phyloP scores from a whole-genome alignment of 495 filamentous ascomycete species.

The Lasiosphaeria ovina region DNA sequence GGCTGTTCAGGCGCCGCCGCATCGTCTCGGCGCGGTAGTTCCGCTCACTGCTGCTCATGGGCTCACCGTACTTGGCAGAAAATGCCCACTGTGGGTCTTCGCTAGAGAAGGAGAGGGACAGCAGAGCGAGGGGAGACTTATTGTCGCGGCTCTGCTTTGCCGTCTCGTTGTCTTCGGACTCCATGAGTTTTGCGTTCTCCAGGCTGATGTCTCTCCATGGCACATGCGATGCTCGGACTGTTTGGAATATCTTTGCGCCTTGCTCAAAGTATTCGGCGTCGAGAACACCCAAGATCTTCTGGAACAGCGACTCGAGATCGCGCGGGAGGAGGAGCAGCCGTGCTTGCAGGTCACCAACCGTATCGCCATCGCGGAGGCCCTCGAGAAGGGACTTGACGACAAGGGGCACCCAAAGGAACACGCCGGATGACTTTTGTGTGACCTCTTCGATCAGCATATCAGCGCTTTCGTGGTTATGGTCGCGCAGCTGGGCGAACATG shows the following conservation, averaged over 20 bases:
- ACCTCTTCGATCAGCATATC: background rate
- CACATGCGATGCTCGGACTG: background rate
- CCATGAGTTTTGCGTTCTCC: too few relatives aligned
- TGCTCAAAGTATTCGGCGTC: slow-evolving; percentile 3
- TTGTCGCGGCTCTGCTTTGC: too few relatives aligned
- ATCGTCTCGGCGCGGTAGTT: background rate
- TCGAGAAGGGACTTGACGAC: background rate
- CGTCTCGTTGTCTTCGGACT: too few relatives aligned
- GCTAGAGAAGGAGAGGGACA: background rate
- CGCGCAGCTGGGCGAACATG: background rate
- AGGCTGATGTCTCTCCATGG: too few relatives aligned
- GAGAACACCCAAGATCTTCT: background rate
- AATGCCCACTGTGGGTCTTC: too few relatives aligned
- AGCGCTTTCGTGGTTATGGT: background rate
- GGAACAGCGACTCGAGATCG: background rate
- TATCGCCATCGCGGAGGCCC: background rate
- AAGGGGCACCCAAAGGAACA: slow-evolving; percentile 3
- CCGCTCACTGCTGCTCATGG: too few relatives aligned
- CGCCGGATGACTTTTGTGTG: background rate
- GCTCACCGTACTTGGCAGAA: too few relatives aligned
- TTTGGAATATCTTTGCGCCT: background rate
- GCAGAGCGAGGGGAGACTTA: background rate
- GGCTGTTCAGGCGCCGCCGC: slow-evolving; percentile 4
- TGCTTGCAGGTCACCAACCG: background rate
- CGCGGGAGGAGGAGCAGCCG: background rate